Evolutionary conservation across 208 protist genomes (phyloP).

Genomic region (Leishmania mexicana): DNA sequence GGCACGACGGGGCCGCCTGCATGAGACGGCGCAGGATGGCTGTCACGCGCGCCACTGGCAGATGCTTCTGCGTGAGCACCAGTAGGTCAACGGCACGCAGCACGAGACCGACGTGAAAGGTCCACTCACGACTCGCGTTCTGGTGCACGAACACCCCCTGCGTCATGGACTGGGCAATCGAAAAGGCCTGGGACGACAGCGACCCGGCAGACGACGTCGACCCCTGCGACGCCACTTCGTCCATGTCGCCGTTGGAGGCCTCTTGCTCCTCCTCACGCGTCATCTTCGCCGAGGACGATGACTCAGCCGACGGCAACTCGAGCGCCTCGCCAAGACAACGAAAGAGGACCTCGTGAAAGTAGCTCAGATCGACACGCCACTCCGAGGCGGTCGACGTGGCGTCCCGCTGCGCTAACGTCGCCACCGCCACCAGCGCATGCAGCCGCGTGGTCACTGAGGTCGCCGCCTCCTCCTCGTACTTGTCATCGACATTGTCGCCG

Average conservation of each 20-base stretch:
- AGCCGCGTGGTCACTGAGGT: constrained; percentile 79
- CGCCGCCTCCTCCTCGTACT: constrained; percentile 59
- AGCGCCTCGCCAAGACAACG: constrained; percentile 84
- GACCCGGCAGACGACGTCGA: constrained; percentile 87
- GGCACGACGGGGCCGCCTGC: constrained; percentile 66
- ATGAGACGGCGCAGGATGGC: constrained; percentile 86
- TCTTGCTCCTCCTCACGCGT: constrained; percentile 48
- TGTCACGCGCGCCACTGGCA: constrained; percentile 81
- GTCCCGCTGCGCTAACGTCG: constrained; percentile 86
- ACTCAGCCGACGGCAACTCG: constrained; percentile 62
- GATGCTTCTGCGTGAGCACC: constrained; percentile 90
- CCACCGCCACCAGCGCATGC: constrained; percentile 89
- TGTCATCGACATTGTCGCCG: constrained; percentile 8
- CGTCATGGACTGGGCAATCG: constrained; percentile 91
- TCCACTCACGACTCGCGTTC: constrained; percentile 88
- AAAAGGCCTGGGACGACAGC: constrained; percentile 91
- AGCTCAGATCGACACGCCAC: constrained; percentile 92
- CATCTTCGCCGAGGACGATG: constrained; percentile 57
- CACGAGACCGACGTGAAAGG: constrained; percentile 86
- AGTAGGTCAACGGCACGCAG: constrained; percentile 89
- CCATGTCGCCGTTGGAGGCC: constrained; percentile 37
- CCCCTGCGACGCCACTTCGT: constrained; percentile 79
- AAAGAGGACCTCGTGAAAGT: constrained; percentile 93
- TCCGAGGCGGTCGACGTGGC: constrained; percentile 76
- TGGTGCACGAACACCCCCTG: constrained; percentile 74